Base-by-base conservation (phyloP, 805 yeast species). In the Tetrapisispora taiwanensis region DNA sequence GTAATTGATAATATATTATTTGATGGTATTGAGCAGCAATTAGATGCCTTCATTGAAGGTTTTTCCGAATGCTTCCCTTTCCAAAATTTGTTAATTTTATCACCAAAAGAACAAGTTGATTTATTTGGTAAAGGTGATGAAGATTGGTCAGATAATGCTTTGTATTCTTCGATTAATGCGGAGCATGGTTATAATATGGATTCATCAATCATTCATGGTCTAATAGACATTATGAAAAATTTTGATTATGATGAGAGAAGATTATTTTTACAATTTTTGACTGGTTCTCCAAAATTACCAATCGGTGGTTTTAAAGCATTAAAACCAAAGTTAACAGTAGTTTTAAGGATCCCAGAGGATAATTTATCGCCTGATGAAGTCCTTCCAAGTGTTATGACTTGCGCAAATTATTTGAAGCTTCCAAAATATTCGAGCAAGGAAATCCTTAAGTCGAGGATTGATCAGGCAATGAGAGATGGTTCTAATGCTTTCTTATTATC, bases 311-410 rank as follows among this genome's bases (percentile, higher is more conserved):
- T 90, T 68, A 82, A 81, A 53, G 75, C 84, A 0, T 67, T 90
- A 44, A 72, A 74, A 37, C 98, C 98, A 0, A 81, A 75, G 43
- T 72, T 90, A 39, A 90, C 97, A 0, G 88, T 92, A 30, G 97
- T 92, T 1, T 66, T 86, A 48, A 88, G 86, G 58, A 79, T 74
- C 46, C 73, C 81, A n/a, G 97, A 90, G 42, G 79, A 74, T 39
- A 82, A 79, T 0, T 59, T 75, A 22, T 63, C 66, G 12, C 74
- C 84, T 5, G 95, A 90, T 62, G 87, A 80, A 48, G 88, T 82
- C 56, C 69, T 92, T 45, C 97, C 98, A 1, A 86, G 95, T 65
- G 98, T 92, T 3, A 90, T 90, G 98, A 90, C 98, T 0, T 90
- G 98, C 69, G 97, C 95, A 3, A 90, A 90, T 59, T 92, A 90